These are phyloP conservation scores for Chlamydomonas schloesseri DNA, from an alignment of 139 green algal species.

Conservation along the genomic window DNA sequence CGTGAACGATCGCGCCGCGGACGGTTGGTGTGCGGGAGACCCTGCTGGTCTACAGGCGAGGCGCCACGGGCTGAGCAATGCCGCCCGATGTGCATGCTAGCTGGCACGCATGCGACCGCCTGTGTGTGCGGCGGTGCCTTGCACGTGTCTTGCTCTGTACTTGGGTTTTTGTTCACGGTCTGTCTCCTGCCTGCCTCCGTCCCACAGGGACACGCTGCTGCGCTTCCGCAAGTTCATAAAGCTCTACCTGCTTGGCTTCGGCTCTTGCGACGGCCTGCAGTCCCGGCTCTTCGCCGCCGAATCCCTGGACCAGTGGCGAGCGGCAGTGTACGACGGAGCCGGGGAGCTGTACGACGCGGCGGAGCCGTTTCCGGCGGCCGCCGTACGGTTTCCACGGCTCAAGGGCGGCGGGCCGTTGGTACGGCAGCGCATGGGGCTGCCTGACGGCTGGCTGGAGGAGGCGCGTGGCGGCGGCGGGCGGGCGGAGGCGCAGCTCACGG, in stretches of 20 bases:
- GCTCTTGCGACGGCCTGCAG: constrained; percentile 27
- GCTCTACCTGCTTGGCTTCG: constrained; percentile 59
- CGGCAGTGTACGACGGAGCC: background rate
- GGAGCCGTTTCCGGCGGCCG: constrained; percentile 15
- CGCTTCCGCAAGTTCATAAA: constrained; percentile 62
- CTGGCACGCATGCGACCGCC: no score
- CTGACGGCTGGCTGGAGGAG: constrained; percentile 42
- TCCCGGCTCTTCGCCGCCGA: constrained; percentile 29
- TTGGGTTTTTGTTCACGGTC: no score
- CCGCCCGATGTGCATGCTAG: no score
- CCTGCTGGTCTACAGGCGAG: no score
- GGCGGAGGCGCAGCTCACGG: background rate
- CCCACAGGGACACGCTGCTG: constrained; percentile 26
- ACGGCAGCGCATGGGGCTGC: constrained; percentile 46
- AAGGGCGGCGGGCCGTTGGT: constrained; percentile 34
- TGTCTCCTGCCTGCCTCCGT: no score
- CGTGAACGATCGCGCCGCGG: no score
- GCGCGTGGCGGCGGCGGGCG: background rate
- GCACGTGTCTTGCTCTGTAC: no score
- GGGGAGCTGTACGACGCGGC: constrained; percentile 21
- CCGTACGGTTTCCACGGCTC: constrained; percentile 30
- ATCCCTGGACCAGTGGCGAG: constrained; percentile 44
- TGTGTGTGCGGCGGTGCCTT: no score
- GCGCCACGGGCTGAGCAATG: no score
- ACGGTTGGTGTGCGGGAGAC: no score